A percentile compares a stretch with the other conserved stretches of the same genome.
Evolutionary conservation across 352 stramenopile species (phyloP).

Genomic region (Ophiocytium majus): DNA sequence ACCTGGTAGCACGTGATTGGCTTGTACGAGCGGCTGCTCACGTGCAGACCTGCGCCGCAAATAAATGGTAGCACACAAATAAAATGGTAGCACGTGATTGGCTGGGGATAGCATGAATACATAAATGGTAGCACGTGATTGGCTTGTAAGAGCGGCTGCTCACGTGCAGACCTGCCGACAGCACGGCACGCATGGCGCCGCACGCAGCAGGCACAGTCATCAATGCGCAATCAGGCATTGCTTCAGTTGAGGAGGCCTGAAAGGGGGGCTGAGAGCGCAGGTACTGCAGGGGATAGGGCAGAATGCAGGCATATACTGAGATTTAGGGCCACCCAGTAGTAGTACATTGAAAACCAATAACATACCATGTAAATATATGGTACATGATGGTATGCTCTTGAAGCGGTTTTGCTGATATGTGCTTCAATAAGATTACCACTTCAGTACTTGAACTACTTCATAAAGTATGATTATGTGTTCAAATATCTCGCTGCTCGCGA

Average conservation of each 20-base stretch:
- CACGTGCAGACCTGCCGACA: slow-evolving; percentile 33
- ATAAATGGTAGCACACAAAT: background rate
- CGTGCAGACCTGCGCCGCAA: slow-evolving; percentile 30
- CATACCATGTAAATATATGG: too few relatives aligned
- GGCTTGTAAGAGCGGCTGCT: slow-evolving; percentile 82
- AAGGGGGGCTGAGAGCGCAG: background rate
- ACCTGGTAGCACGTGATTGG: slow-evolving; percentile 94
- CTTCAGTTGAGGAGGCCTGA: background rate
- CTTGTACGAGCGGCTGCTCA: slow-evolving; percentile 77
- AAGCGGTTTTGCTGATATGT: too few relatives aligned
- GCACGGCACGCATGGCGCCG: background rate
- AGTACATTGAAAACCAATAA: too few relatives aligned
- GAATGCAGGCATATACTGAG: too few relatives aligned
- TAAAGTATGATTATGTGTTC: too few relatives aligned
- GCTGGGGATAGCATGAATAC: background rate
- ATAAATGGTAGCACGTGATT: slow-evolving; percentile 86
- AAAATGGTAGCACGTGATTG: background rate
- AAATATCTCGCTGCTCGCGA: too few relatives aligned
- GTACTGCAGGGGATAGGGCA: background rate
- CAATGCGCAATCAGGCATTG: background rate
- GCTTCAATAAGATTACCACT: too few relatives aligned
- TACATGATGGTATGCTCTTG: too few relatives aligned
- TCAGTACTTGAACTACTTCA: too few relatives aligned
- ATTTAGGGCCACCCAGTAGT: too few relatives aligned
- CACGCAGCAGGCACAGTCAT: background rate